Evolutionary conservation across 129 eudicot species (phyloP).

Genomic region (Pseudognaphalium luteoalbum): DNA sequence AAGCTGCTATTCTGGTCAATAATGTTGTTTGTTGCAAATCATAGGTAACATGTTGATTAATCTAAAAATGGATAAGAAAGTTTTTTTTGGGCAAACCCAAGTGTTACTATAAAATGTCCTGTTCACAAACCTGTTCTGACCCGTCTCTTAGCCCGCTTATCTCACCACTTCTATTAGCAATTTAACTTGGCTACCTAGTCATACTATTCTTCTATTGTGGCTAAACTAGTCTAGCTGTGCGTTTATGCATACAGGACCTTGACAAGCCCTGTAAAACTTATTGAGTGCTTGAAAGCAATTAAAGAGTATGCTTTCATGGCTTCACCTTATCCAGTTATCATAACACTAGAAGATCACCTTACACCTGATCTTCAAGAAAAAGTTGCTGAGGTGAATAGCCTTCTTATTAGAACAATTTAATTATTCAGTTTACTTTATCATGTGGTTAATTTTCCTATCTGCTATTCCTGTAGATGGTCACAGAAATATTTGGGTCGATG

Average conservation of each 20-base stretch:
- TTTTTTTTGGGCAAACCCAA: neutral
- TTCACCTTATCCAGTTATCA: constrained; percentile 52
- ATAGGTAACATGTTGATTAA: too few species aligned
- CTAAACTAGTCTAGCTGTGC: neutral
- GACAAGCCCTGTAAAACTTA: constrained; percentile 46
- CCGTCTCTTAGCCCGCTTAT: too few species aligned
- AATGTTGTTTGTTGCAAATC: too few species aligned
- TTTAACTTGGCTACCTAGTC: too few species aligned
- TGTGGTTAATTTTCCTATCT: constrained; percentile 13
- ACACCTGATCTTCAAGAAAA: constrained; percentile 51
- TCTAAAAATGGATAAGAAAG: neutral
- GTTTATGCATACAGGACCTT: constrained; percentile 37
- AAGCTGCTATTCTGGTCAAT: too few species aligned
- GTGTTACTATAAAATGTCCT: too few species aligned
- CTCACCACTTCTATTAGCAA: too few species aligned
- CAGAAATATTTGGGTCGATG: constrained; percentile 39
- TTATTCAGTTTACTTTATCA: neutral
- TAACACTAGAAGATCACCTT: constrained; percentile 58
- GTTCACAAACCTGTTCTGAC: too few species aligned
- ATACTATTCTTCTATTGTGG: neutral
- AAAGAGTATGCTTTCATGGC: constrained; percentile 46
- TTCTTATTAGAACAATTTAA: neutral
- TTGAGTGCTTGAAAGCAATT: constrained; percentile 45
- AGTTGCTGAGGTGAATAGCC: constrained; percentile 44
- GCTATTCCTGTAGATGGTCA: constrained; percentile 39